Conservation (phyloP, 768 basidiomycete genomes). For the Trametes punicea region DNA sequence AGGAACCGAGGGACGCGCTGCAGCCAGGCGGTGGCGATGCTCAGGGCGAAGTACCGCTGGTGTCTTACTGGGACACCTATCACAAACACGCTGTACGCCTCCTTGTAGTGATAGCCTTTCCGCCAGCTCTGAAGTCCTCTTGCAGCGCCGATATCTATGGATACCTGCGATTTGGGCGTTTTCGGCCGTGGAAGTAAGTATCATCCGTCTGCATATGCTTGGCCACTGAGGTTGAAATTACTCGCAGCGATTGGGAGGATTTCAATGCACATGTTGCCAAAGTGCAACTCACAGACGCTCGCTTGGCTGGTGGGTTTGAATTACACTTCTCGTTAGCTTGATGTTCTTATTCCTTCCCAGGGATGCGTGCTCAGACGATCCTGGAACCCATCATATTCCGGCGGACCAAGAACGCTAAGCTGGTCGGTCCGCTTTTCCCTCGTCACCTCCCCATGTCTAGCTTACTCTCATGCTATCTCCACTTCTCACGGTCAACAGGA, state of each 20-base stretch:
- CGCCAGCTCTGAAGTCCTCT: neutral
- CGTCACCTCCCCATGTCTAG: no score
- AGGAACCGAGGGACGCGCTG: constrained; percentile 60
- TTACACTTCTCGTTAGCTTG: no score
- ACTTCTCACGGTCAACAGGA: no score
- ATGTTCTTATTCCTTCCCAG: no score
- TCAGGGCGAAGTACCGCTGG: constrained; percentile 71
- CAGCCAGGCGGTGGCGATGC: constrained; percentile 55
- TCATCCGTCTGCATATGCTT: neutral
- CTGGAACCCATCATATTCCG: constrained; percentile 66
- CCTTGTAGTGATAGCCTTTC: neutral
- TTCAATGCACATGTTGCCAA: constrained; percentile 59
- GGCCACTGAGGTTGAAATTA: neutral
- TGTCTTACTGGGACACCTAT: constrained; percentile 76
- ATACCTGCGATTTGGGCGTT: constrained; percentile 64
- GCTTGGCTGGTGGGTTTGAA: constrained; percentile 50
- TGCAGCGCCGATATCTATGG: constrained; percentile 67
- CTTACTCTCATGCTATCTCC: no score
- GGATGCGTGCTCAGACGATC: constrained; percentile 63
- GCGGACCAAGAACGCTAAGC: constrained; percentile 62
- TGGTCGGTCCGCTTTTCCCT: constrained; percentile 27
- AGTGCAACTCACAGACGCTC: constrained; percentile 54
- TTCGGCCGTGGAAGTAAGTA: constrained; percentile 56
- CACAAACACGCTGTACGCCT: constrained; percentile 59
- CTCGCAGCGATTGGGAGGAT: constrained; percentile 52